These are phyloP conservation scores for Pythium guiyangense DNA, from an alignment of 352 stramenopile species.

Conservation along the genomic window DNA sequence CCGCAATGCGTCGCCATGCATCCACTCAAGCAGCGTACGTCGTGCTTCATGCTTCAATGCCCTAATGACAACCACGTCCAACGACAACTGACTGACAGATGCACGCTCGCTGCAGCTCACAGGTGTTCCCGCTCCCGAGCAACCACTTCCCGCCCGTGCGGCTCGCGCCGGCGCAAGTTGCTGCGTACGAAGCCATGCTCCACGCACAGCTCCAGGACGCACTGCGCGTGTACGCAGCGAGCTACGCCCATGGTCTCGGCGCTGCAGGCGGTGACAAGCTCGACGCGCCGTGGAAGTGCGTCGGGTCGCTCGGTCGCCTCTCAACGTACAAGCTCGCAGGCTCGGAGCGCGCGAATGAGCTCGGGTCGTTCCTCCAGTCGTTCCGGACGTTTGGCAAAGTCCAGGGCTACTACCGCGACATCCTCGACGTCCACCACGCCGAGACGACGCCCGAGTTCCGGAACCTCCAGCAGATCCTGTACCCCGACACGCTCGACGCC, in stretches of 20 bases:
- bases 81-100: background rate
- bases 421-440: slow-evolving; percentile 33
- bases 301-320: slow-evolving; percentile 29
- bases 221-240: slow-evolving; percentile 22
- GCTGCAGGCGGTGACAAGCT: slow-evolving; percentile 18
- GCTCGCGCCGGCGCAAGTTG: slow-evolving; percentile 19
- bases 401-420: slow-evolving; percentile 47
- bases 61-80: background rate
- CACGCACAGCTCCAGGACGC: slow-evolving; percentile 40
- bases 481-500: slow-evolving; percentile 32
- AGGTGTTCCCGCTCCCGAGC: slow-evolving; percentile 9
- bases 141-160: slow-evolving; percentile 23
- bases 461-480: slow-evolving; percentile 43
- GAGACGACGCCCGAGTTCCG: slow-evolving; percentile 33
- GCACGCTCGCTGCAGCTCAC: background rate
- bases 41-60: background rate
- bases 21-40: slow-evolving; percentile 3
- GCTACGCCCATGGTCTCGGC: slow-evolving; percentile 13
- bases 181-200: slow-evolving; percentile 33
- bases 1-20: background rate
- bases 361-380: slow-evolving; percentile 22
- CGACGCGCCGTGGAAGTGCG: slow-evolving; percentile 34
- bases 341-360: slow-evolving; percentile 7
- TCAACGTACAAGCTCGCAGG: slow-evolving; percentile 40
- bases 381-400: slow-evolving; percentile 42